A percentile compares a stretch with the other conserved stretches of the same genome.
Evolutionary conservation across 2,329 filamentous ascomycete species (phyloP).

Genomic region (Epichloe sibirici): DNA sequence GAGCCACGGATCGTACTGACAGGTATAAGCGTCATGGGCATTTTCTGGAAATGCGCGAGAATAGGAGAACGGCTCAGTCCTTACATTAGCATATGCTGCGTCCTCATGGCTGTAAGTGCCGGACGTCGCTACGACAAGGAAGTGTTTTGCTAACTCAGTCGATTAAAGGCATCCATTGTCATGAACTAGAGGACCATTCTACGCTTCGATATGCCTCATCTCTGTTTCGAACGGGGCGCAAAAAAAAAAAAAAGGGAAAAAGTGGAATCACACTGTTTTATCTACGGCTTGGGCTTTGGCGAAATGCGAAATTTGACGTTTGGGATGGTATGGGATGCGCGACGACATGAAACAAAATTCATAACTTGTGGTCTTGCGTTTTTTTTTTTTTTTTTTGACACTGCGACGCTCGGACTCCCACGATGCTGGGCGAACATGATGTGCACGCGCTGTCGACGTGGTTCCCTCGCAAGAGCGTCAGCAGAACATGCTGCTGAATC

Average conservation of each 20-base stretch:
- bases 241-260: no score
- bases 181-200: constrained; percentile 18
- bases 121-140: neutral
- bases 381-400: neutral
- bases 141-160: neutral
- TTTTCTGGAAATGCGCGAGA: constrained; percentile 93
- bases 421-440: neutral
- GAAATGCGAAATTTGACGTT: neutral
- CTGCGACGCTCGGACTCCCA: neutral
- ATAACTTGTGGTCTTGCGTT: neutral
- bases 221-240: neutral
- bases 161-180: constrained; percentile 23
- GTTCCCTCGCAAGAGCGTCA: neutral
- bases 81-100: constrained; percentile 87
- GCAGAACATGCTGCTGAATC: neutral
- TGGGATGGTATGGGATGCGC: neutral
- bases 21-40: constrained; percentile 52
- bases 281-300: neutral
- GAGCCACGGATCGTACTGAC: neutral
- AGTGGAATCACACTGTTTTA: neutral
- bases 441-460: neutral
- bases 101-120: constrained; percentile 73
- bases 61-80: constrained; percentile 89
- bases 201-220: neutral
- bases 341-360: neutral